Conservation (phyloP, 768 basidiomycete genomes). For the Boletus sp. region DNA sequence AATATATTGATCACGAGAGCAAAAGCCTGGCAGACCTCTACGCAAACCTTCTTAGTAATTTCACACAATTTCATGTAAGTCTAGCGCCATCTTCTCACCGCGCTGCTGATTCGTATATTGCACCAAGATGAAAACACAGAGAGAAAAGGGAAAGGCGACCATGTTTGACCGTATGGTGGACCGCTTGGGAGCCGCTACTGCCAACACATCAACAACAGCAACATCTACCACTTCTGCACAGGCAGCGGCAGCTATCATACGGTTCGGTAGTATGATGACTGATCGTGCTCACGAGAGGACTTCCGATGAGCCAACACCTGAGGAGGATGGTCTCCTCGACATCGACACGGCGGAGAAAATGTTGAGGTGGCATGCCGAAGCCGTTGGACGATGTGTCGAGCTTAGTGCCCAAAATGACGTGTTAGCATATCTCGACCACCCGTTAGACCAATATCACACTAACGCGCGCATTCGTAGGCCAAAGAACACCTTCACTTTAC, state of each 20-base stretch:
- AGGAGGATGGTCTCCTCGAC: conserved; percentile 79
- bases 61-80: conserved; percentile 85
- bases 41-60: conserved; percentile 61
- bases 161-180: conserved; percentile 93
- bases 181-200: conserved; percentile 71
- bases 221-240: conserved; percentile 70
- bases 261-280: conserved; percentile 78
- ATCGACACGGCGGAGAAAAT: conserved; percentile 82
- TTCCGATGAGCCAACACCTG: conserved; percentile 66
- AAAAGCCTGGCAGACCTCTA: conserved; percentile 81
- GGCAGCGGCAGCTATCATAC: conserved; percentile 85
- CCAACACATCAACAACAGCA: conserved; percentile 56
- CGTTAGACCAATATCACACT: not conserved
- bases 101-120: conserved; percentile 4
- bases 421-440: conserved; percentile 44
- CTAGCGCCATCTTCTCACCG: not conserved
- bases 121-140: conserved; percentile 55
- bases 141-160: conserved; percentile 58
- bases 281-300: conserved; percentile 48
- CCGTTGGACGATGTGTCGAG: conserved; percentile 91
- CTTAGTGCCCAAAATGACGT: conserved; percentile 78
- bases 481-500: conserved; percentile 81
- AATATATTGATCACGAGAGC: conserved; percentile 91
- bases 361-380: conserved; percentile 97
- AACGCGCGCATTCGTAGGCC: conserved; percentile 48